Base-by-base conservation (phyloP, 2,329 filamentous ascomycete genomes). In the Cytospora piceicola region DNA sequence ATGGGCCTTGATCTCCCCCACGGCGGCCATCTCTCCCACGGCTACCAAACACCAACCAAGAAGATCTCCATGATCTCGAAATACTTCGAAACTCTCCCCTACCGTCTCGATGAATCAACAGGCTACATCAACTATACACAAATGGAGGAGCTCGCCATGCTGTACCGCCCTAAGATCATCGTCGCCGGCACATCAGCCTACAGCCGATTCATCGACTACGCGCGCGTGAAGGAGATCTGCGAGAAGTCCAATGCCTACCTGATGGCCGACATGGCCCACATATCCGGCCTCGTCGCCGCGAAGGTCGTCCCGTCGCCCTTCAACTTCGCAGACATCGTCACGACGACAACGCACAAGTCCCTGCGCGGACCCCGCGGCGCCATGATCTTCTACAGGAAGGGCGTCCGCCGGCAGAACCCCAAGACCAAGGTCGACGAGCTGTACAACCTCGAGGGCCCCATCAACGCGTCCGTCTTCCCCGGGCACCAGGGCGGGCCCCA, bases 1-100 rank as follows among this genome's bases (percentile, higher is more conserved):
- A 98, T 99, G 94, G 94, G 94, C 69, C 87, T 99, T 68, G 95
- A 99, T 76, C 87, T 99, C 17, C 95, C 95, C 55, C 95, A 99
- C 77, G 95, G 95, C 70, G 95, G 95, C 67, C 95, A 99, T 79
- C 83, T 99, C 73, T 96, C 92, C 56, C 95, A 99, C 80, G 95
- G 95, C 69, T 99, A 99, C 80, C 95, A 99, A 80, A 98, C 92
- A 24, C 93, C 95, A 3, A 90, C 90, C 61, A 93, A 90, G 79
- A 94, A 94, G 86, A 98, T 99, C 77, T 98, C 94, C n/a, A 93
- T 94, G 73, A 89, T 99, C 71, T 98, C 94, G 65, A 98, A 96
- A 77, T 99, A 99, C 82, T 99, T 99, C 77, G 95, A 99, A 82
- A 99, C 95, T 42, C 83, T 99, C 69, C 95, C 95, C 6, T 99